Evolutionary conservation across 1,284 basidiomycete species (phyloP).

Genomic region (Apiotrichum sp.): DNA sequence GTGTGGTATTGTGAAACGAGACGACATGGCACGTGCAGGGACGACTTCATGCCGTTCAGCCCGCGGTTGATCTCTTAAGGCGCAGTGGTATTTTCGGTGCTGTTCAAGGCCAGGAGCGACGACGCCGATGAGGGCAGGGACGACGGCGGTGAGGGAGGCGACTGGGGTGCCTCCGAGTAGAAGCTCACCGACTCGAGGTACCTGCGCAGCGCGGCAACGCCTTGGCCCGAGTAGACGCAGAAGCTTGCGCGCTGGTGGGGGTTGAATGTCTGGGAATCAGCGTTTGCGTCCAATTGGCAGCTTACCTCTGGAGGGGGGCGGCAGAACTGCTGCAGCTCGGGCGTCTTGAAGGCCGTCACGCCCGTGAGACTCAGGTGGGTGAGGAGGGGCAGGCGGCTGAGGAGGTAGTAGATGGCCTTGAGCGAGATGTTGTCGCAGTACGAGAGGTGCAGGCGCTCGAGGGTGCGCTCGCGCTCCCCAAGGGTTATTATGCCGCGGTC

Average conservation of each 20-base stretch:
- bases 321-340: slow-evolving; percentile 85
- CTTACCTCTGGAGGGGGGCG: slow-evolving; percentile 75
- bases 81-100: too few relatives aligned
- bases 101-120: too few relatives aligned
- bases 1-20: too few relatives aligned
- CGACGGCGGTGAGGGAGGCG: slow-evolving; percentile 2
- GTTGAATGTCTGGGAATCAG: slow-evolving; percentile 76
- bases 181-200: slow-evolving; percentile 52
- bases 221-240: slow-evolving; percentile 93
- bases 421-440: slow-evolving; percentile 96
- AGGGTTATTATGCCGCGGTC: slow-evolving; percentile 87
- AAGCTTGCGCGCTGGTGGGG: slow-evolving; percentile 84
- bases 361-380: slow-evolving; percentile 95
- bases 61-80: too few relatives aligned
- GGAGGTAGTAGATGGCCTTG: slow-evolving; percentile 80
- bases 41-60: too few relatives aligned
- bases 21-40: too few relatives aligned
- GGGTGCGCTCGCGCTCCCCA: slow-evolving; percentile 62
- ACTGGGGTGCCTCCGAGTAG: background rate
- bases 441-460: slow-evolving; percentile 93
- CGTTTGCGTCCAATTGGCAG: slow-evolving; percentile 16
- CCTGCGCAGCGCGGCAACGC: slow-evolving; percentile 73
- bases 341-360: slow-evolving; percentile 81
- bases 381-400: slow-evolving; percentile 78
- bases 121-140: too few relatives aligned